These are phyloP conservation scores for Crassisporium funariophilum DNA, from an alignment of 768 basidiomycete species.

Conservation along the genomic window DNA sequence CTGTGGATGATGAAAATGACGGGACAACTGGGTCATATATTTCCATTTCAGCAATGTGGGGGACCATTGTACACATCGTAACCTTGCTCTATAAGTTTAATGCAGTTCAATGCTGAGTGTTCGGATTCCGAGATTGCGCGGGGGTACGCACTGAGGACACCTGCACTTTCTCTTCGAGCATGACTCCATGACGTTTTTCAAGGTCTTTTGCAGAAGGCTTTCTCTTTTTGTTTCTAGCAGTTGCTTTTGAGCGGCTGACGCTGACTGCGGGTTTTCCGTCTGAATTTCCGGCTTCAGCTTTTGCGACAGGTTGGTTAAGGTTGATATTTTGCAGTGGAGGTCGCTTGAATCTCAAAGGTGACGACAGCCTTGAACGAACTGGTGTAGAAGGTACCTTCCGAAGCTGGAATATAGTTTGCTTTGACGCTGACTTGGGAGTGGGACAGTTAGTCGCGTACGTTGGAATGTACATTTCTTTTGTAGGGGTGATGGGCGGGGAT, in stretches of 20 bases:
- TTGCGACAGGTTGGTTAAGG: neutral
- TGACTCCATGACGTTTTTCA: constrained; percentile 25
- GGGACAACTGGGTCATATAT: neutral
- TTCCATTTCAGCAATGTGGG: neutral
- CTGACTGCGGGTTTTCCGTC: neutral
- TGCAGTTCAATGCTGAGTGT: no score
- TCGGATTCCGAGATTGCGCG: no score
- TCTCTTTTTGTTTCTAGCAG: neutral
- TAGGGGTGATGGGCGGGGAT: neutral
- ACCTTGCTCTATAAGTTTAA: no score
- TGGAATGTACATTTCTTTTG: no score
- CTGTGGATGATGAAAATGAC: neutral
- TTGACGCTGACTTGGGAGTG: neutral
- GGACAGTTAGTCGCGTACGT: no score
- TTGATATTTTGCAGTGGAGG: neutral
- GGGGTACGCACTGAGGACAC: constrained; percentile 4
- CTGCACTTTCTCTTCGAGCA: constrained; percentile 15
- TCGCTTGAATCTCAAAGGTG: constrained; percentile 4
- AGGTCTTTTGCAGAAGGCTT: constrained; percentile 19
- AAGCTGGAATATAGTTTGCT: neutral
- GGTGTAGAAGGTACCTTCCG: constrained; percentile 1
- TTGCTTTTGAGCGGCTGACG: neutral
- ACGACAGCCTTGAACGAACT: constrained; percentile 11
- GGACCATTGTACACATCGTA: neutral
- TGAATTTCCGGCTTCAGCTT: neutral